These are phyloP conservation scores for Trametes punicea DNA, from an alignment of 768 basidiomycete species.

Conservation along the genomic window DNA sequence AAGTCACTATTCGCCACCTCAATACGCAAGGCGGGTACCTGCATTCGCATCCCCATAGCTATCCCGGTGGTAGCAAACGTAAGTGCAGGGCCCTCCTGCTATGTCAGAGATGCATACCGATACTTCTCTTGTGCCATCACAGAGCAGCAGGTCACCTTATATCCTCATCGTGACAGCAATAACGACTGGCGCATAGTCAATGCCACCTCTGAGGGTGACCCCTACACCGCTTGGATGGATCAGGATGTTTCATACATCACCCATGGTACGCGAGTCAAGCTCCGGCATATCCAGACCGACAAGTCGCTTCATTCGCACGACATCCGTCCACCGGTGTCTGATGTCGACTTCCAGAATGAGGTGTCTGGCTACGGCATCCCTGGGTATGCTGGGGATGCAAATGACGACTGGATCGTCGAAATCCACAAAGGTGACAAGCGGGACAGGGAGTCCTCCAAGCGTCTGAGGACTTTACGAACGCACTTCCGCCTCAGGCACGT, in stretches of 20 bases:
- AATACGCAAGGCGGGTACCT: slow-evolving; percentile 99
- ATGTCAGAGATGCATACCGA: neutral
- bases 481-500: slow-evolving; percentile 80
- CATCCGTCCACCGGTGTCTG: slow-evolving; percentile 88
- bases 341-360: slow-evolving; percentile 99
- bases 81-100: slow-evolving; percentile 26
- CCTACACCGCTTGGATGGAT: slow-evolving; percentile 46
- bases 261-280: slow-evolving; percentile 67
- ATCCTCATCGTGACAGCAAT: slow-evolving; percentile 97
- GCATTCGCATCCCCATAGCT: slow-evolving; percentile 89
- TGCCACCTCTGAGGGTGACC: slow-evolving; percentile 47
- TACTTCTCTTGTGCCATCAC: neutral
- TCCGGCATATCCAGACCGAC: slow-evolving; percentile 76
- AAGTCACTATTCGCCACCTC: slow-evolving; percentile 79
- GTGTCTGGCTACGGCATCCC: slow-evolving; percentile 91
- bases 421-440: slow-evolving; percentile 65
- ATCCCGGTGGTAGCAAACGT: slow-evolving; percentile 91
- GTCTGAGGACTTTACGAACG: slow-evolving; percentile 77
- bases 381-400: slow-evolving; percentile 82
- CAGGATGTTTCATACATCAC: slow-evolving; percentile 61
- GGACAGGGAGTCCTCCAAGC: slow-evolving; percentile 64
- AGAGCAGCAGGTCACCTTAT: slow-evolving; percentile 99
- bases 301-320: slow-evolving; percentile 96
- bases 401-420: slow-evolving; percentile 92
- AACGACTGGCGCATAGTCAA: slow-evolving; percentile 90